Conservation (phyloP, 352 stramenopile genomes). For the Pythium brassicae region DNA sequence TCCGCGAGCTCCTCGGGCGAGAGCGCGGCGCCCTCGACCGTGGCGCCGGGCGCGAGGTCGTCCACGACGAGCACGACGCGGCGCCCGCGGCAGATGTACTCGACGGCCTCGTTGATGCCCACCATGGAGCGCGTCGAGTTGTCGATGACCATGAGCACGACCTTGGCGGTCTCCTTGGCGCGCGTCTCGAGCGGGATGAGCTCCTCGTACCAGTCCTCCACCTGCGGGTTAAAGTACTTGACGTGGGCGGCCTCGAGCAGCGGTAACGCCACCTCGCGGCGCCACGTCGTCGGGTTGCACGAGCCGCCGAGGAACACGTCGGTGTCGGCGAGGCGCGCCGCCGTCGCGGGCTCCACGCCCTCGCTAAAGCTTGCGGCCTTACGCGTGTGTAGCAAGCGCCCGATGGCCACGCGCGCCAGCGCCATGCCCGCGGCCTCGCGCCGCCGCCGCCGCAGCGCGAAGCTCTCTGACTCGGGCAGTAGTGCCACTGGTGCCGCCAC, state of each 20-base stretch:
- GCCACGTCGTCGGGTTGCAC: constrained; percentile 89
- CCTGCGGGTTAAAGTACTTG: constrained; percentile 86
- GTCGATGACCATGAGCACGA: constrained; percentile 86
- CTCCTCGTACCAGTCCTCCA: constrained; percentile 86
- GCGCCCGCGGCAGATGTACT: constrained; percentile 78
- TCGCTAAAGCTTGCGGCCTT: constrained; percentile 57
- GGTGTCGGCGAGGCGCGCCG: constrained; percentile 29
- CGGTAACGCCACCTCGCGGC: constrained; percentile 71
- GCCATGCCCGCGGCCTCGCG: constrained; percentile 14
- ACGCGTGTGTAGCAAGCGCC: constrained; percentile 18
- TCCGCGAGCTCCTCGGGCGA: constrained; percentile 70
- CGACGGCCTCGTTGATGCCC: constrained; percentile 84
- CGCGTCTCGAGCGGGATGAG: constrained; percentile 77
- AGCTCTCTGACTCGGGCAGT: constrained; percentile 14
- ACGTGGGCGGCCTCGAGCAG: constrained; percentile 61
- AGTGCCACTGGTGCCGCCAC: constrained; percentile 28
- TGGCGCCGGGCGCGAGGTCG: constrained; percentile 46
- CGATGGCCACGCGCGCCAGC: constrained; percentile 12
- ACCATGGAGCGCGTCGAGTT: constrained; percentile 75
- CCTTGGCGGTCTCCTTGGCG: constrained; percentile 79
- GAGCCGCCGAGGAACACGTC: constrained; percentile 83
- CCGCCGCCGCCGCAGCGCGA: constrained; percentile 8
- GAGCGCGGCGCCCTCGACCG: constrained; percentile 47
- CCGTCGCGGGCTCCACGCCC: constrained; percentile 27
- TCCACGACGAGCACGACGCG: constrained; percentile 81